Base-by-base conservation (phyloP, 2,329 filamentous ascomycete species). In the Fusarium buharicum region DNA sequence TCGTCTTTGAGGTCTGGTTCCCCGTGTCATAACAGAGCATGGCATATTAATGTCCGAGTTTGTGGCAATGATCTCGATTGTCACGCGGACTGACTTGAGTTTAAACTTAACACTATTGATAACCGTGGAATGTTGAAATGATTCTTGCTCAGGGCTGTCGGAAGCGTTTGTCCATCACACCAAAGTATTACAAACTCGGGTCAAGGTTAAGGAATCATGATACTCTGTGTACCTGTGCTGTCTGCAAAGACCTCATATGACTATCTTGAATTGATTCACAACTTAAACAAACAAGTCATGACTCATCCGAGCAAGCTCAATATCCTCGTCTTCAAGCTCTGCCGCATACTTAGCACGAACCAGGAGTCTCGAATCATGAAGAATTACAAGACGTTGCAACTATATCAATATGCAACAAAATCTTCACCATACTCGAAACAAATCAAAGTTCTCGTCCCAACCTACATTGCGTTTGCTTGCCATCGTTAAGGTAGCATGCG, bases 1-100 rank as follows among this genome's bases (percentile, higher is more conserved):
- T 46, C 38, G 49, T 46, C 49, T 33, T 27, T 39, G 27, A 12
- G 17, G 17, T 36, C 33, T 36, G 27, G 18, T 44, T n/a, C 16
- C 22, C 24, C 39, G n/a, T n/a, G n/a, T n/a, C n/a, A n/a, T n/a
- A n/a, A n/a, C n/a, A 30, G 30, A 6, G 20, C 20, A 8, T 24
- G 22, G 6, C 4, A 24, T 24, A 34, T 43, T 31, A 50, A 47
- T 30, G 27, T 28, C 27, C 27, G 49, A 46, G 27, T 24, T 14
- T 28, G 33, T 52, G 49, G 22, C 33, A 24, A 52, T 30, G 40
- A 39, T 47, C 37, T 46, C 27, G 39, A 39, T 17, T 43, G 50
- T 55, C 48, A 53, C 50, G 40, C 45, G 58, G 56, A 47, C 50
- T 47, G 56, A 47, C 50, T 47, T 45, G 50, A 47, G 16, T 31